Evolutionary conservation across 495 filamentous ascomycete species (phyloP).

Genomic region (Tetracladium setigerum): DNA sequence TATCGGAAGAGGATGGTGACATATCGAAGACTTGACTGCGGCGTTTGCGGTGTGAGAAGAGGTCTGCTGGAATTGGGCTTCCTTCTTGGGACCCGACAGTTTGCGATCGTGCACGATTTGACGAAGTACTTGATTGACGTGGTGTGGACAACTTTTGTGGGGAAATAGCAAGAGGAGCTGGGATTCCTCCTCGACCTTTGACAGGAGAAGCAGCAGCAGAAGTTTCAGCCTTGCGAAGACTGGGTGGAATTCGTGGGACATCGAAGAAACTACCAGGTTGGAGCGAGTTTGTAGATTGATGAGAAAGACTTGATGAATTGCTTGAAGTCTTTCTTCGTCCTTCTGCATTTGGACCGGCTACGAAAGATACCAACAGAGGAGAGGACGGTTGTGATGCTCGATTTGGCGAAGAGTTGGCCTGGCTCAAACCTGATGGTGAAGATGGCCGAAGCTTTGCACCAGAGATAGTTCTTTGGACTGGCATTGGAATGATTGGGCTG

Average conservation of each 20-base stretch:
- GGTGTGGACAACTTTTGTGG: slow-evolving; percentile 42
- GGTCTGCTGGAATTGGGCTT: slow-evolving; percentile 58
- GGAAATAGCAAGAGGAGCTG: slow-evolving; percentile 36
- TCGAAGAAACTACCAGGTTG: slow-evolving; percentile 74
- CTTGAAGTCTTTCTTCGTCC: slow-evolving; percentile 65
- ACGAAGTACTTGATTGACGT: slow-evolving; percentile 35
- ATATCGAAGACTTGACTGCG: slow-evolving; percentile 93
- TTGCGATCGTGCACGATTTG: slow-evolving; percentile 68
- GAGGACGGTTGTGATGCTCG: slow-evolving; percentile 90
- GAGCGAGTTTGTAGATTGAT: slow-evolving; percentile 64
- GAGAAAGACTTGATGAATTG: slow-evolving; percentile 74
- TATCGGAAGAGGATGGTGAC: slow-evolving; percentile 95
- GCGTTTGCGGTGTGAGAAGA: slow-evolving; percentile 79
- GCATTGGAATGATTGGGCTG: slow-evolving; percentile 72
- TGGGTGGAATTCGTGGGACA: slow-evolving; percentile 49
- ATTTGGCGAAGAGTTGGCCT: slow-evolving; percentile 78
- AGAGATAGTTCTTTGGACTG: slow-evolving; percentile 77
- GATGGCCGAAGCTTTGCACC: slow-evolving; percentile 68
- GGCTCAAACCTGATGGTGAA: slow-evolving; percentile 74
- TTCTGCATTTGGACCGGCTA: slow-evolving; percentile 61
- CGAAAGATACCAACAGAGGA: slow-evolving; percentile 86
- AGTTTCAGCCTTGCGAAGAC: slow-evolving; percentile 49
- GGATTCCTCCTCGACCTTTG: slow-evolving; percentile 51
- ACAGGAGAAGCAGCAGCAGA: slow-evolving; percentile 68
- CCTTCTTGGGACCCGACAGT: slow-evolving; percentile 94